These are phyloP conservation scores for Trifolium dubium DNA, from an alignment of 306 rosid genomes.

Conservation along the genomic window DNA sequence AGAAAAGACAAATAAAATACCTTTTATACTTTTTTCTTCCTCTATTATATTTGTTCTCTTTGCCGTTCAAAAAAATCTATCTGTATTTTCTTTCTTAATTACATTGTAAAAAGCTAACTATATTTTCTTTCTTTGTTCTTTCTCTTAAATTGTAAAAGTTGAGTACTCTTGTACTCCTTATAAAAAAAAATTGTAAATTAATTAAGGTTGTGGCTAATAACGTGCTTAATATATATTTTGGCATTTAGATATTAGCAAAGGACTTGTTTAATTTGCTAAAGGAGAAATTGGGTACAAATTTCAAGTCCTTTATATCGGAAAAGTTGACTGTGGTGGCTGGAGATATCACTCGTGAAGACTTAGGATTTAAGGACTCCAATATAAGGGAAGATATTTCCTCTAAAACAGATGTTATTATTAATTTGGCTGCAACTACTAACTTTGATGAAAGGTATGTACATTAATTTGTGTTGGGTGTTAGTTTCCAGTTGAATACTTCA, in stretches of 20 bases:
- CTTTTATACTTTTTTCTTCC: too few relatives aligned
- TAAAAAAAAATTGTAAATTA: background rate
- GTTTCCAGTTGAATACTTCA: too few relatives aligned
- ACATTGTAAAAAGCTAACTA: too few relatives aligned
- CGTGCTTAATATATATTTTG: slow-evolving; percentile 22
- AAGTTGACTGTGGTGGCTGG: slow-evolving; percentile 68
- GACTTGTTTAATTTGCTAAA: slow-evolving; percentile 66
- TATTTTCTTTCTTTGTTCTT: too few relatives aligned
- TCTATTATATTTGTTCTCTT: too few relatives aligned
- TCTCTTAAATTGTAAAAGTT: too few relatives aligned
- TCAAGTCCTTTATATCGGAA: slow-evolving; percentile 51
- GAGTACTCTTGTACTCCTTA: too few relatives aligned
- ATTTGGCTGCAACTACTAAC: slow-evolving; percentile 81
- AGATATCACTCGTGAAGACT: slow-evolving; percentile 55
- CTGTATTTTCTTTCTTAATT: too few relatives aligned
- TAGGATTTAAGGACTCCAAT: slow-evolving; percentile 58
- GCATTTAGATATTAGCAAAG: slow-evolving; percentile 59
- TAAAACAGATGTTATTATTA: slow-evolving; percentile 60
- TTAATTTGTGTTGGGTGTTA: background rate
- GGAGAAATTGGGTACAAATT: slow-evolving; percentile 60
- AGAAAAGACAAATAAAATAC: too few relatives aligned
- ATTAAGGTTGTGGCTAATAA: background rate
- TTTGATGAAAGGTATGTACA: slow-evolving; percentile 71
- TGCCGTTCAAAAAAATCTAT: too few relatives aligned
- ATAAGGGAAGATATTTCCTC: slow-evolving; percentile 55